Evolutionary conservation across 257 asterid species (phyloP).

Genomic region (Jacaranda copaia): DNA sequence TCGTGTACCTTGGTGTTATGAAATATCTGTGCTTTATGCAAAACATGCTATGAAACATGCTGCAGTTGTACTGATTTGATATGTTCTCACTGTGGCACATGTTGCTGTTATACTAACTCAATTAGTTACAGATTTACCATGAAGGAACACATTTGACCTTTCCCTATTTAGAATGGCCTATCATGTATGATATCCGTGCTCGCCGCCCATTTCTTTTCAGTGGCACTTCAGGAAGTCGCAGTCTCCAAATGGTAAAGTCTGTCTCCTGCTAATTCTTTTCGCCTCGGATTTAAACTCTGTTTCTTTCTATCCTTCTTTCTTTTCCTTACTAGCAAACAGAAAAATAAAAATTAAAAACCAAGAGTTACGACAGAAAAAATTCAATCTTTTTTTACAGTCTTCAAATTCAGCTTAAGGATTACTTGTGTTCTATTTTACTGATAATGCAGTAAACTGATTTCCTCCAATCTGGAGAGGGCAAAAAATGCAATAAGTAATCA

Average conservation of each 20-base stretch:
- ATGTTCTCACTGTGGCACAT: not conserved
- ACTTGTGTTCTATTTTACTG: not conserved
- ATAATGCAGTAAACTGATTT: not conserved
- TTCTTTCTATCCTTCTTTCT: not conserved
- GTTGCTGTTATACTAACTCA: not conserved
- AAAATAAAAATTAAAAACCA: not conserved
- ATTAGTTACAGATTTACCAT: conserved; percentile 51
- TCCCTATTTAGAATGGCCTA: conserved; percentile 70
- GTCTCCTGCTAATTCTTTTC: not conserved
- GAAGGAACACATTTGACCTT: conserved; percentile 69
- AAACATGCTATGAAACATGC: conserved; percentile 1
- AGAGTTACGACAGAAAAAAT: not conserved
- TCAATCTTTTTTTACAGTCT: not conserved
- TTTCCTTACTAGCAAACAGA: not conserved
- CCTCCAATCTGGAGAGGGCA: not conserved
- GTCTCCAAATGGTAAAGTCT: conserved; percentile 61
- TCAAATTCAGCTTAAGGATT: not conserved
- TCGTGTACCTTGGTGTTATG: not conserved
- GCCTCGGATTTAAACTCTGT: not conserved
- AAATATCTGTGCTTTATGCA: not conserved
- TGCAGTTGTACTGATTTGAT: not conserved
- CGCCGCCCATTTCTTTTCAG: conserved; percentile 57
- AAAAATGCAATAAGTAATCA: not conserved
- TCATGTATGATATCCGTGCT: conserved; percentile 66
- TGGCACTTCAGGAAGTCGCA: conserved; percentile 71